phyloP scores from a whole-genome alignment of 1,284 basidiomycete species.

The Leccinum pachyderme region DNA sequence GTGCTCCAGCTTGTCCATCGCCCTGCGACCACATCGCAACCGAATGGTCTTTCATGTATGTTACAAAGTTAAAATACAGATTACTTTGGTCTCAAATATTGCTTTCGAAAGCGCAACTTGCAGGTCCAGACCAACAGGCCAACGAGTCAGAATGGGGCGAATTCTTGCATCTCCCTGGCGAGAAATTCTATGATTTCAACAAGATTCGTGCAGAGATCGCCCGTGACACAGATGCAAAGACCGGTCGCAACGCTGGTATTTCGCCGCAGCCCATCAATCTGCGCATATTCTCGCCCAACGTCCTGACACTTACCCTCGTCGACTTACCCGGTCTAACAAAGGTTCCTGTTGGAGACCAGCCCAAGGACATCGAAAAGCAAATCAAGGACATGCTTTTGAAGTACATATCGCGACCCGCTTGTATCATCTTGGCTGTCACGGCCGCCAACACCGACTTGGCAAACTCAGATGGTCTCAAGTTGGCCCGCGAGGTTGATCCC shows the following conservation, averaged over 20 bases:
- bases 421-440: constrained; percentile 93
- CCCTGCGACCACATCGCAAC: constrained; percentile 47
- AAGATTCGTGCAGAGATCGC: constrained; percentile 97
- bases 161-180: constrained; percentile 92
- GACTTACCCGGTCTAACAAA: constrained; percentile 97
- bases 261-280: constrained; percentile 96
- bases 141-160: constrained; percentile 98
- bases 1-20: constrained; percentile 95
- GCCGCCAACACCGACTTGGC: constrained; percentile 96
- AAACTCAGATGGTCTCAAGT: constrained; percentile 96
- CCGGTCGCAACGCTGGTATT: constrained; percentile 95
- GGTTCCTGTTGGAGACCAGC: constrained; percentile 97
- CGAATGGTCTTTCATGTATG: constrained; percentile 47
- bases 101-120: constrained; percentile 40
- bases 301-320: constrained; percentile 94
- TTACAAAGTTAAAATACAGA: constrained; percentile 4
- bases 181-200: constrained; percentile 97
- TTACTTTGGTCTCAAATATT: constrained; percentile 6
- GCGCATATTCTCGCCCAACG: constrained; percentile 94
- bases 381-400: constrained; percentile 96
- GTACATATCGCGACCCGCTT: constrained; percentile 90
- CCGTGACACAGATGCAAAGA: constrained; percentile 96
- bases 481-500: constrained; percentile 95
- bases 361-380: constrained; percentile 96
- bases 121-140: constrained; percentile 62